Evolutionary conservation across 768 basidiomycete genomes (phyloP).

Genomic region (Lentinus tigrinus): DNA sequence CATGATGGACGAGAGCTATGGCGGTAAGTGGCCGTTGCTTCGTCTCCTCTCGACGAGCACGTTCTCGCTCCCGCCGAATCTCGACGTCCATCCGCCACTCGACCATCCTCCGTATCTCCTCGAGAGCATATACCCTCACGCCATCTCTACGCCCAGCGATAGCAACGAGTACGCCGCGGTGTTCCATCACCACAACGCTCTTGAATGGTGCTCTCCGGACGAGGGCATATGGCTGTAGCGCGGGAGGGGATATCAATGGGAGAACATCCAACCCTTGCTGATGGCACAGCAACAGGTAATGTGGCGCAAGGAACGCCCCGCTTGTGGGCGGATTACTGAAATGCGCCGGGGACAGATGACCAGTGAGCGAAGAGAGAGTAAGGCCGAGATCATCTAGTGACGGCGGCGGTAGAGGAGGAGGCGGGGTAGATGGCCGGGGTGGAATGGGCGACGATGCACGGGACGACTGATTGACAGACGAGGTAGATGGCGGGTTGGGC

Average conservation of each 20-base stretch:
- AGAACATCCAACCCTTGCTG: conserved; percentile 84
- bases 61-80: conserved; percentile 70
- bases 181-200: conserved; percentile 89
- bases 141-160: conserved; percentile 86
- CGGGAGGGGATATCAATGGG: conserved; percentile 73
- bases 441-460: conserved; percentile 56
- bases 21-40: conserved; percentile 47
- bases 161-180: conserved; percentile 86
- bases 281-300: conserved; percentile 82
- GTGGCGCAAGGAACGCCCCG: conserved; percentile 78
- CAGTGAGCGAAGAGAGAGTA: conserved; percentile 63
- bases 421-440: conserved; percentile 62
- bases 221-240: conserved; percentile 75
- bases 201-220: conserved; percentile 83
- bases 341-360: conserved; percentile 70
- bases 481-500: conserved; percentile 18
- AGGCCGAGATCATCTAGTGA: conserved; percentile 76
- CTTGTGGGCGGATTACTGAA: conserved; percentile 74
- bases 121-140: conserved; percentile 84
- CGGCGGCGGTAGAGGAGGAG: conserved; percentile 70
- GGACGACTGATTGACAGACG: conserved; percentile 39
- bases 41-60: conserved; percentile 61
- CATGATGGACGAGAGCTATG: conserved; percentile 33
- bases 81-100: conserved; percentile 88
- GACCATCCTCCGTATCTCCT: conserved; percentile 81